Evolutionary conservation across 768 basidiomycete genomes (phyloP).

Genomic region (Tulasnella sp.): DNA sequence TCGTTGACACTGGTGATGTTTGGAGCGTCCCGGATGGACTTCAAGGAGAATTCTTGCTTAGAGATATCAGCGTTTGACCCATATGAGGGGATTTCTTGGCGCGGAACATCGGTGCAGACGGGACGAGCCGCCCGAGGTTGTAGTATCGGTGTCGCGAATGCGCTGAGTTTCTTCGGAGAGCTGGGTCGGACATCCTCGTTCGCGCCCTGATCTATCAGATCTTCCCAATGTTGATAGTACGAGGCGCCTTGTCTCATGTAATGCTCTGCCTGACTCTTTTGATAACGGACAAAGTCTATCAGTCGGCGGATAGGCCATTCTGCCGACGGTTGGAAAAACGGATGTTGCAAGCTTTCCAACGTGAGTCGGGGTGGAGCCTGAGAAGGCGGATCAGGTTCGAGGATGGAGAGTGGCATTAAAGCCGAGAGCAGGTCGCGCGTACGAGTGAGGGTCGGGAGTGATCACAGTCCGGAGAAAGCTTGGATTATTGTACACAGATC

Average conservation of each 20-base stretch:
- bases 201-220: not conserved
- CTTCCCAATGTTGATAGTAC: not conserved
- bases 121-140: constrained; percentile 32
- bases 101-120: not conserved
- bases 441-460: too few species aligned
- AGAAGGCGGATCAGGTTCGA: not conserved
- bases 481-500: too few species aligned
- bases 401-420: not conserved
- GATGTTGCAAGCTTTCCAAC: not conserved
- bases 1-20: constrained; percentile 4
- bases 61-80: not conserved
- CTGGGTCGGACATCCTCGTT: not conserved
- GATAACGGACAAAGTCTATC: not conserved
- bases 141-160: constrained; percentile 46
- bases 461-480: too few species aligned
- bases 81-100: not conserved
- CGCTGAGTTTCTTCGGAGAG: constrained; percentile 12
- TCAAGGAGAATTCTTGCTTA: not conserved
- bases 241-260: not conserved
- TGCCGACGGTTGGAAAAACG: not conserved
- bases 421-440: too few species aligned
- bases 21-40: constrained; percentile 20
- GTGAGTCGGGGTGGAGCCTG: not conserved
- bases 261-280: not conserved
- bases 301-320: not conserved